Evolutionary conservation across 129 eudicot genomes (phyloP).

Genomic region (Rutidosis leptorrhynchoides): DNA sequence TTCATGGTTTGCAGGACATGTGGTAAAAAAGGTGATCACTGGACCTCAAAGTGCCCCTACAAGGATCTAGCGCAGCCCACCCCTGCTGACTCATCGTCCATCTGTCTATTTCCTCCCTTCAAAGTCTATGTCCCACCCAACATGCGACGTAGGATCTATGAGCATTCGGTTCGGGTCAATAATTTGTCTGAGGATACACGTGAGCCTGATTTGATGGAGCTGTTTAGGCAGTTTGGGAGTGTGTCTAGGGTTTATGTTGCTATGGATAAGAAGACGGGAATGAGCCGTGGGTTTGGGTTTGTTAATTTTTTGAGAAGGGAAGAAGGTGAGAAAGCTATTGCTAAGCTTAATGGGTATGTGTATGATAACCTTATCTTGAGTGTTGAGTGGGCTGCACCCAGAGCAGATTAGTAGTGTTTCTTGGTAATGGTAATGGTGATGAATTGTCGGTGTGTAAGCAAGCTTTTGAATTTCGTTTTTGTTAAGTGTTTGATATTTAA

Average conservation of each 20-base stretch:
- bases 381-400: conserved; percentile 84
- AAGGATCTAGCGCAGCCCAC: conserved; percentile 64
- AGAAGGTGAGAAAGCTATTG: conserved; percentile 81
- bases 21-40: conserved; percentile 89
- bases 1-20: conserved; percentile 89
- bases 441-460: too few relatives aligned
- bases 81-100: conserved; percentile 27
- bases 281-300: conserved; percentile 88
- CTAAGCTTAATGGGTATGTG: conserved; percentile 84
- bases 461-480: too few relatives aligned
- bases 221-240: conserved; percentile 66
- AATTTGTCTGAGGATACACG: conserved; percentile 90
- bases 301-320: conserved; percentile 81
- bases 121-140: conserved; percentile 78
- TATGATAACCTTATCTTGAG: conserved; percentile 80
- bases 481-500: too few relatives aligned
- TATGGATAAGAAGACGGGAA: conserved; percentile 78
- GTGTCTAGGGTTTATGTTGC: conserved; percentile 79
- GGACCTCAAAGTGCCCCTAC: conserved; percentile 93
- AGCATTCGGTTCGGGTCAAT: conserved; percentile 78
- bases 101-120: conserved; percentile 33
- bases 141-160: conserved; percentile 74
- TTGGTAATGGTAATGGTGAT: too few relatives aligned
- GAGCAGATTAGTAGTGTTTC: conserved; percentile 51
- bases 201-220: conserved; percentile 70